Percentiles rank a stretch among this genome's conserved stretches.
Conservation (phyloP, 371 early-diverging fungal species). For the Mucor plumbeus region DNA sequence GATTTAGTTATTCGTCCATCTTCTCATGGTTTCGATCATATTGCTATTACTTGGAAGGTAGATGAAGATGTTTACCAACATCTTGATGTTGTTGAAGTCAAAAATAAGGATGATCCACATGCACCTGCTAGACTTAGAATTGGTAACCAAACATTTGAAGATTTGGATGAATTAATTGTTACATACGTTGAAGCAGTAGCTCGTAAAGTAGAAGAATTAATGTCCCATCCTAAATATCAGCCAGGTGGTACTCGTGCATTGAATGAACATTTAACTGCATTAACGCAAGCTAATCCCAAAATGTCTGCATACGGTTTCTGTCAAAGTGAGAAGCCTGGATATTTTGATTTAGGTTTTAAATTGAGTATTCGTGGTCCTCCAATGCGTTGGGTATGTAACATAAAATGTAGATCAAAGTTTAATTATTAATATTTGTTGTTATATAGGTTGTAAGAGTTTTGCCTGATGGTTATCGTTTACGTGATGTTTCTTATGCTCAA, state of each 20-base stretch:
- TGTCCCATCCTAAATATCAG: constrained; percentile 68
- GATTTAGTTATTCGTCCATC: constrained; percentile 94
- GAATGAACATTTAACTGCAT: constrained; percentile 42
- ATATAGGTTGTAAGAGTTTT: constrained; percentile 61
- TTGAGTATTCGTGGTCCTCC: constrained; percentile 43
- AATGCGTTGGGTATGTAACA: constrained; percentile 42
- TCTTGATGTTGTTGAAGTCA: constrained; percentile 82
- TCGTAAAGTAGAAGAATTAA: constrained; percentile 69
- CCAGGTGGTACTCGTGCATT: constrained; percentile 44
- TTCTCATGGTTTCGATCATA: constrained; percentile 82
- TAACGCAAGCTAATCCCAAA: constrained; percentile 55
- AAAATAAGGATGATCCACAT: constrained; percentile 68
- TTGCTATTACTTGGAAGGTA: constrained; percentile 95
- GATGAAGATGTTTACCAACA: constrained; percentile 87
- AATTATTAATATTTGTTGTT: neutral
- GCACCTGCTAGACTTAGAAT: constrained; percentile 66
- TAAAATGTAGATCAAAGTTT: no score
- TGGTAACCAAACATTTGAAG: constrained; percentile 71
- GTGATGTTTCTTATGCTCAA: constrained; percentile 61
- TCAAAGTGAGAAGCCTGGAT: constrained; percentile 55
- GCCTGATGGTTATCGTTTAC: constrained; percentile 67
- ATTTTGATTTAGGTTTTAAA: constrained; percentile 58
- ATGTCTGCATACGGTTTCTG: constrained; percentile 65
- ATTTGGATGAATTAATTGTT: constrained; percentile 92
- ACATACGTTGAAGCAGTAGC: constrained; percentile 85